Conservation (phyloP, 2,329 filamentous ascomycete genomes). For the Beauveria sp. region DNA sequence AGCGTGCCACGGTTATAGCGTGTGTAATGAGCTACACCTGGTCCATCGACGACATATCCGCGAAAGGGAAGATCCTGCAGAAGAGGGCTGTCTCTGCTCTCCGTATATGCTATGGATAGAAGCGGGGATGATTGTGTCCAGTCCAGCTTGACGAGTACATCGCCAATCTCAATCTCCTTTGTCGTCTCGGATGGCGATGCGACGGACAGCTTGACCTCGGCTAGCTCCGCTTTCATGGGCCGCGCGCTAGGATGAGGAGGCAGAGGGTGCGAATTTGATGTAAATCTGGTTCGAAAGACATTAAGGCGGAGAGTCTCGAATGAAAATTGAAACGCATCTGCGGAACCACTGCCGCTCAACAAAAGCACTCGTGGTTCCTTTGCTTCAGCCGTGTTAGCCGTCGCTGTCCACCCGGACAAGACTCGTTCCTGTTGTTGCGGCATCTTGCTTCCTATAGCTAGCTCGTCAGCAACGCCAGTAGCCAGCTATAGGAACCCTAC, state of each 20-base stretch:
- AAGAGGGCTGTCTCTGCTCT: slow-evolving; percentile 41
- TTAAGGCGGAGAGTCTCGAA: slow-evolving; percentile 56
- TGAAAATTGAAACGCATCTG: slow-evolving; percentile 45
- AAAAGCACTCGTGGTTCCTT: slow-evolving; percentile 14
- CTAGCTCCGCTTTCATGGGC: slow-evolving; percentile 30
- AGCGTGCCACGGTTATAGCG: slow-evolving; percentile 54
- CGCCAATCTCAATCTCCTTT: slow-evolving; percentile 37
- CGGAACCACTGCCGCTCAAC: slow-evolving; percentile 14
- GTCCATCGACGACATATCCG: slow-evolving; percentile 56
- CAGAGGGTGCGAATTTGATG: slow-evolving; percentile 51
- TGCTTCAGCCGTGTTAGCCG: slow-evolving; percentile 24
- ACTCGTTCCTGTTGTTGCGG: slow-evolving; percentile 12
- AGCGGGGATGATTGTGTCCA: slow-evolving; percentile 49
- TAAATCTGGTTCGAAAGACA: slow-evolving; percentile 62
- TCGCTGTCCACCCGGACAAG: slow-evolving; percentile 17
- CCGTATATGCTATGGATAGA: slow-evolving; percentile 41
- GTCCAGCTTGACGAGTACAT: slow-evolving; percentile 47
- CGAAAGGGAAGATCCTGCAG: slow-evolving; percentile 57
- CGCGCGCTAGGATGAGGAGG: slow-evolving; percentile 57
- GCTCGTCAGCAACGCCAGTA: too few species aligned
- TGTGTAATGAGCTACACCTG: slow-evolving; percentile 58
- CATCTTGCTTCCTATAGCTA: not conserved
- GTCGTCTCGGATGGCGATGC: slow-evolving; percentile 24
- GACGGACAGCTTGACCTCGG: slow-evolving; percentile 21
- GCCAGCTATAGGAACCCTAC: too few species aligned